Conservation (phyloP, 2,329 filamentous ascomycete species). For the Lecanicillium sp. region DNA sequence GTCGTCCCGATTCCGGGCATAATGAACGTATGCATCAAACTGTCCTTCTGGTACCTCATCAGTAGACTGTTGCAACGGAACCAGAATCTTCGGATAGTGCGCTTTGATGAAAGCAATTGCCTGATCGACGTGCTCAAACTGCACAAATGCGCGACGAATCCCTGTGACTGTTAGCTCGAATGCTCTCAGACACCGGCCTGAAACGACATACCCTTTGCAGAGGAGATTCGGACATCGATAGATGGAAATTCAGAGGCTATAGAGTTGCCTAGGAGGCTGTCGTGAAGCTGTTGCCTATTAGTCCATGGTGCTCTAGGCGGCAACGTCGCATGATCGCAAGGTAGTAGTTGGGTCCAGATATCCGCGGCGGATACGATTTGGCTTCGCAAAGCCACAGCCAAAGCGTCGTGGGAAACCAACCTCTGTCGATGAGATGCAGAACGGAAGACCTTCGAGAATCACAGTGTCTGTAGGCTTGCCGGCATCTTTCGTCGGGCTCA, state of each 20-base stretch:
- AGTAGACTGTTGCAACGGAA: constrained; percentile 27
- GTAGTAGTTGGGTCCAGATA: background rate
- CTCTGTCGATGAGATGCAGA: constrained; percentile 40
- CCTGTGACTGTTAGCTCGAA: constrained; percentile 22
- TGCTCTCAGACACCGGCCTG: background rate
- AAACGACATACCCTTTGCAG: constrained; percentile 21
- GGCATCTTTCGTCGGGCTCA: constrained; percentile 26
- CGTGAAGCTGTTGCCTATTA: constrained; percentile 23
- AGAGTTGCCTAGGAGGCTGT: constrained; percentile 24
- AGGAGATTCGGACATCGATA: constrained; percentile 30
- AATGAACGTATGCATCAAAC: constrained; percentile 31
- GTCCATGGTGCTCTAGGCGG: background rate
- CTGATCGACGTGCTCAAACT: constrained; percentile 31
- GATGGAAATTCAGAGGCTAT: constrained; percentile 26
- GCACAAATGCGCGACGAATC: constrained; percentile 31
- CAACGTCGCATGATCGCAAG: background rate
- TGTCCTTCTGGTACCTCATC: constrained; percentile 30
- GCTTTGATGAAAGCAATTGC: constrained; percentile 32
- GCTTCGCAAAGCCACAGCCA: constrained; percentile 7
- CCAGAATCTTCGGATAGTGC: constrained; percentile 30
- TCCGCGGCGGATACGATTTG: no score
- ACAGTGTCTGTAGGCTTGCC: constrained; percentile 40
- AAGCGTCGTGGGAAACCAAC: constrained; percentile 29
- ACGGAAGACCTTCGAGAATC: constrained; percentile 46
- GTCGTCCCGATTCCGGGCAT: constrained; percentile 29